A percentile compares a stretch with the other conserved stretches of the same genome.
Evolutionary conservation across 2,329 filamentous ascomycete genomes (phyloP).

Genomic region (Alternaria solani): DNA sequence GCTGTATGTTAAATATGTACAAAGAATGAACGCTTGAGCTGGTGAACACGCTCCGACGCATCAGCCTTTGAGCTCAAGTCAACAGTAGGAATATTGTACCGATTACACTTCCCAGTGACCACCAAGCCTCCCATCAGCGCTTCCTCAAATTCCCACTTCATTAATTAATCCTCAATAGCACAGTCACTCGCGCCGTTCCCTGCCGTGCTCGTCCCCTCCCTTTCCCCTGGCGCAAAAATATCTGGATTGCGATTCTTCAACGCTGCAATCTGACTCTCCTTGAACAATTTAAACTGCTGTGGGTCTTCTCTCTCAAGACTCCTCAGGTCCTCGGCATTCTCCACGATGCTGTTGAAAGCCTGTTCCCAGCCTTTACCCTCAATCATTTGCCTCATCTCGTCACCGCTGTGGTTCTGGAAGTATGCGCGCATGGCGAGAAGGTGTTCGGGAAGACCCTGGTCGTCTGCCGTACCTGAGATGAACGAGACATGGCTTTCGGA

Average conservation of each 20-base stretch:
- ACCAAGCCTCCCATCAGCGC: not conserved
- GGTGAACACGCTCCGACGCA: not conserved
- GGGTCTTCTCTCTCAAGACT: conserved; percentile 59
- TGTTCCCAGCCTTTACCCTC: conserved; percentile 67
- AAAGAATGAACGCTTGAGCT: conserved; percentile 2
- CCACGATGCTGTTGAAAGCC: conserved; percentile 68
- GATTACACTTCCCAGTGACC: not conserved
- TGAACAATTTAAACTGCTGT: conserved; percentile 42
- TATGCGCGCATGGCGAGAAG: conserved; percentile 67
- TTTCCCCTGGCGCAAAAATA: conserved; percentile 23
- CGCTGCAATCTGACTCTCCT: conserved; percentile 50
- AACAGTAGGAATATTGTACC: not conserved
- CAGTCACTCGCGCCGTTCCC: not conserved
- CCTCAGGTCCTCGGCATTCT: conserved; percentile 72
- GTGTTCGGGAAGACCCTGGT: conserved; percentile 48
- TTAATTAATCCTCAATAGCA: conserved; percentile 14
- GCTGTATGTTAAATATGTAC: not conserved
- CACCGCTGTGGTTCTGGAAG: conserved; percentile 69
- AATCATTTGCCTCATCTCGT: conserved; percentile 63
- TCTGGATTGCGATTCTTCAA: conserved; percentile 46
- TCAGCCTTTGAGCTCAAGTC: not conserved
- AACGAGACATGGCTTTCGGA: conserved; percentile 25
- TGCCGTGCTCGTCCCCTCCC: not conserved
- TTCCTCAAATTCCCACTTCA: not conserved
- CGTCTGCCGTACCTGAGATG: conserved; percentile 46